Evolutionary conservation across 192 early-diverging fungal genomes (phyloP).

Genomic region (Podila epicladia): DNA sequence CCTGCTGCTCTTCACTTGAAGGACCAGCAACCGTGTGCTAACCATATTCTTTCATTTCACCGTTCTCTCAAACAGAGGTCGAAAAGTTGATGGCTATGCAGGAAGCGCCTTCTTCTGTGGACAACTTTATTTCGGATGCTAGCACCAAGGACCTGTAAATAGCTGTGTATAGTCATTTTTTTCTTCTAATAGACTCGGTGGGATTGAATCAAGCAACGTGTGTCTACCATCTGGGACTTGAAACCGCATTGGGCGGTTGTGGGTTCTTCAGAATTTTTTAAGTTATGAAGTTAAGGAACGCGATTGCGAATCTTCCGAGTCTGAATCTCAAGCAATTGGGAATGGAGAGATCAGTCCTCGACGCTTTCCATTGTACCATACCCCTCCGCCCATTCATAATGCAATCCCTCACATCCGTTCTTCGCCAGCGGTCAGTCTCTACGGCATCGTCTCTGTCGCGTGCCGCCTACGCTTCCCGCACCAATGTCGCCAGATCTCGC

Average conservation of each 20-base stretch:
- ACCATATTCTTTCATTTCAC: not conserved
- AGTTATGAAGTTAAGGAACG: no score
- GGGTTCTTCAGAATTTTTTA: no score
- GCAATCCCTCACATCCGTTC: conserved; percentile 20
- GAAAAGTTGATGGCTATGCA: conserved; percentile 45
- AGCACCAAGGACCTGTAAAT: not conserved
- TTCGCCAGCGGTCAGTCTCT: conserved; percentile 13
- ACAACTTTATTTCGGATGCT: conserved; percentile 2
- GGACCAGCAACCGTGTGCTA: not conserved
- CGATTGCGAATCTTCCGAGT: no score
- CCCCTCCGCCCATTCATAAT: not conserved
- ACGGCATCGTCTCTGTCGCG: not conserved
- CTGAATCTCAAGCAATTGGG: no score
- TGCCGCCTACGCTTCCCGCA: conserved; percentile 2
- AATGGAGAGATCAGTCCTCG: no score
- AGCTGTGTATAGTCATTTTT: not conserved
- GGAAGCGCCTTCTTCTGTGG: conserved; percentile 12
- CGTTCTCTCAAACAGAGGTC: conserved; percentile 20
- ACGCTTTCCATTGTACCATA: no score
- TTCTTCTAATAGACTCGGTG: no score
- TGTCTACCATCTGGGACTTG: no score
- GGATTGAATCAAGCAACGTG: no score
- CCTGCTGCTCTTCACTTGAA: not conserved
- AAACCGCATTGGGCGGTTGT: no score
- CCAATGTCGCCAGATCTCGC: conserved; percentile 15